Conservation (phyloP, 306 rosid genomes). For the Astragalus membranaceus region DNA sequence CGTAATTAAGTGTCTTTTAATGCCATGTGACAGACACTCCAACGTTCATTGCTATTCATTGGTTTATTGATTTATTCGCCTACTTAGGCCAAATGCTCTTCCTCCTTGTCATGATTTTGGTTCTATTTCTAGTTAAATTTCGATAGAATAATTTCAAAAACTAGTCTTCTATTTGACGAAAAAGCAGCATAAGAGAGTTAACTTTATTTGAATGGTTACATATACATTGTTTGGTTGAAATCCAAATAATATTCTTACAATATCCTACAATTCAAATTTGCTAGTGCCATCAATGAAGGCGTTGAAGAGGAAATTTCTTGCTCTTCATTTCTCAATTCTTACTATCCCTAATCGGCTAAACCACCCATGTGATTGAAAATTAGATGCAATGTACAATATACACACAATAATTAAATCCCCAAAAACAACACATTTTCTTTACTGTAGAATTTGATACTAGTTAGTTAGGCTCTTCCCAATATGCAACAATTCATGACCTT, state of each 20-base stretch:
- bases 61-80: not conserved
- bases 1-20: not conserved
- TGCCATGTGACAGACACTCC: not conserved
- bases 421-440: not conserved
- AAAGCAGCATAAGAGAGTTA: too few relatives aligned
- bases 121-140: not conserved
- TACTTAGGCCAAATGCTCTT: not conserved
- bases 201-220: too few relatives aligned
- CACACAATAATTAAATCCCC: not conserved
- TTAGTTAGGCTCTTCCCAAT: conserved; percentile 7
- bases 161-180: too few relatives aligned
- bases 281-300: not conserved
- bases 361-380: conserved; percentile 23
- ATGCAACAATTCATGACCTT: conserved; percentile 14
- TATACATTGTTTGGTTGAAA: not conserved
- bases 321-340: not conserved
- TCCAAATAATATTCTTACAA: not conserved
- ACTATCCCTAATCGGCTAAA: conserved; percentile 6
- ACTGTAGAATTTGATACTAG: conserved; percentile 9
- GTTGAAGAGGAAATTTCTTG: not conserved
- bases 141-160: not conserved
- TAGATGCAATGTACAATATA: not conserved
- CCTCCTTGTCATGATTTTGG: not conserved
- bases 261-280: not conserved
- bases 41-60: not conserved